These are phyloP conservation scores for Tricholoma flavovirens DNA, from an alignment of 768 basidiomycete species.

Conservation along the genomic window DNA sequence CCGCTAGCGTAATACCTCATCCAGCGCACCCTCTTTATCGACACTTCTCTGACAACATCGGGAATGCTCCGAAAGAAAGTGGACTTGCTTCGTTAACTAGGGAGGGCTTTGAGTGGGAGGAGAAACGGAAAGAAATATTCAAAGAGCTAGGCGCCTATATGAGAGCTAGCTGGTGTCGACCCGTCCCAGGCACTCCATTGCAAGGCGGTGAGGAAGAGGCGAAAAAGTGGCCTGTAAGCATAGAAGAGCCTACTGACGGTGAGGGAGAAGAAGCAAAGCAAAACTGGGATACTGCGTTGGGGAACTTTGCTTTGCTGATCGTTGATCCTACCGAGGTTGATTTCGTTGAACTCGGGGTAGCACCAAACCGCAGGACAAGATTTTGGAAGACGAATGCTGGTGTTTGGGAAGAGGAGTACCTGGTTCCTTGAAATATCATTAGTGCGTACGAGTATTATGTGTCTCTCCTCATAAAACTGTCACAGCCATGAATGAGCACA, in stretches of 20 bases:
- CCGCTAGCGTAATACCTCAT: constrained; percentile 49
- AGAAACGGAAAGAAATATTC: constrained; percentile 54
- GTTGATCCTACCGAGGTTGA: constrained; percentile 71
- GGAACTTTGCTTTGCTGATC: constrained; percentile 66
- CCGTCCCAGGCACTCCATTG: constrained; percentile 55
- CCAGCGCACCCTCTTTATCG: constrained; percentile 33
- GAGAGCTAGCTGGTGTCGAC: constrained; percentile 70
- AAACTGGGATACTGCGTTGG: constrained; percentile 48
- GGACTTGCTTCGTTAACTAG: constrained; percentile 28
- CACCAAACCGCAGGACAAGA: constrained; percentile 53
- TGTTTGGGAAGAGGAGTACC: constrained; percentile 52
- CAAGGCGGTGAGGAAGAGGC: constrained; percentile 49
- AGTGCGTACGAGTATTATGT: not conserved
- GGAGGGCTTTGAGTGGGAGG: constrained; percentile 62
- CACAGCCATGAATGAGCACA: not conserved
- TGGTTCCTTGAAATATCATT: constrained; percentile 48
- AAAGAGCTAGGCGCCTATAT: constrained; percentile 51
- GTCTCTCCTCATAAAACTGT: not conserved
- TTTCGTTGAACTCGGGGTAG: constrained; percentile 51
- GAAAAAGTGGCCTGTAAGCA: constrained; percentile 51
- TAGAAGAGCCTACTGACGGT: constrained; percentile 43
- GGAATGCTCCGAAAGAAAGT: constrained; percentile 9
- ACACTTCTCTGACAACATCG: constrained; percentile 23
- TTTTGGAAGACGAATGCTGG: constrained; percentile 41
- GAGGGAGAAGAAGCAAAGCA: constrained; percentile 36